Evolutionary conservation across 805 yeast genomes (phyloP), one percentile per base, ranked within the genome.

Genomic region (Candida boleticola): DNA sequence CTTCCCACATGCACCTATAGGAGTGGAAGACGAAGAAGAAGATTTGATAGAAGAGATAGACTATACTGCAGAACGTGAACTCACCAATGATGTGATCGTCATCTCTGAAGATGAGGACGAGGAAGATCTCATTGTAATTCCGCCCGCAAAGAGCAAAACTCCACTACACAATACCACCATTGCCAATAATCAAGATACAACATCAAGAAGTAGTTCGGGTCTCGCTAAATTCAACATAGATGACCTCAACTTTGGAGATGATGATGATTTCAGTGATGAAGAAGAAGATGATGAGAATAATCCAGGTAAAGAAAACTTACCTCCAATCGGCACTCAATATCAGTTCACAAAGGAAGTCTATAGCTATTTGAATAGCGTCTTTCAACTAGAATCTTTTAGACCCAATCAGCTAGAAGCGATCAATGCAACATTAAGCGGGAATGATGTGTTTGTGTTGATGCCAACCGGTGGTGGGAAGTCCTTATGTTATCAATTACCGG

Each of bases 381-480:
- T 93, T 65, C 76, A 80, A 25, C 61, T 93, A 26, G 55, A 64
- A 3, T 71, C 74, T 1, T 93, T 93, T 61, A 73, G 99, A 43
- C 76, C 81, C 4, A 86, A 92, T 59, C 99, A 93, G 57, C 63
- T 84, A 29, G 93, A 88, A 41, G 98, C 97, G 0, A 78, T 93
- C 4, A 80, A 83, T 53, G 83, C 95, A 1, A 83, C 87, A 23
- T 55, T 83, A 23, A 59, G 76, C 4, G 96, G 97, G 1, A 74
- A 76, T 34, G 99, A 93, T 60, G 96, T 87, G 0, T 89, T 93
- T 65, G 97, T 93, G 1, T 70, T 93, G 52, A 92, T 93, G 96
- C 99, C 99, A 0, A 93, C 99, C 0, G 99, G 99, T 29, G 99
- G 99, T 39, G 99, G 99, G 39, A 93, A 93, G 58, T 90, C 98